Evolutionary conservation across 441 rosid genomes (phyloP).

Genomic region (Mallotus repandus): DNA sequence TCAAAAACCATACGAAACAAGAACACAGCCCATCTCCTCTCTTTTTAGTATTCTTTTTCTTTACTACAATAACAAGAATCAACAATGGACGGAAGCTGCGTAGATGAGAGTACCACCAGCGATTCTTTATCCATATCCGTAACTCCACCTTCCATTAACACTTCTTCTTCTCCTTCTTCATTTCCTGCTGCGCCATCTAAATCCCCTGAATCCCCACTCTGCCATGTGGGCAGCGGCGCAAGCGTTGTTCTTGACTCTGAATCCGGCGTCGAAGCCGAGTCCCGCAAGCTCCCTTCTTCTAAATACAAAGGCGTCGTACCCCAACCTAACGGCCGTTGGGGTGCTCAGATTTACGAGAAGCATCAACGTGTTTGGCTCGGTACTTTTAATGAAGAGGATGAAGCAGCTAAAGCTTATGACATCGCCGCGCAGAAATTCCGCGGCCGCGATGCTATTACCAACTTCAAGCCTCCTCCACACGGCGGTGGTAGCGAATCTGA

Average conservation of each 20-base stretch:
- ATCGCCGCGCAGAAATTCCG: conserved; percentile 85
- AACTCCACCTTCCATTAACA: conserved; percentile 10
- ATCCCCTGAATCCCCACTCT: conserved; percentile 41
- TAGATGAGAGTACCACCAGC: conserved; percentile 61
- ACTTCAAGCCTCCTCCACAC: conserved; percentile 43
- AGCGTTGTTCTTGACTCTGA: conserved; percentile 71
- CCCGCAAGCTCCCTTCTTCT: conserved; percentile 87
- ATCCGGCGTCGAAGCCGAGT: conserved; percentile 78
- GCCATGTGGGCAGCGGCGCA: conserved; percentile 69
- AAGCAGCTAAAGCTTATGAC: conserved; percentile 81
- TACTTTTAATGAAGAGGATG: conserved; percentile 83
- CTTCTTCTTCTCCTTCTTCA: background rate
- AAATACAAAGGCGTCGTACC: conserved; percentile 95
- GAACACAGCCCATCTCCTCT: background rate
- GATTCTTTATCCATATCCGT: conserved; percentile 40
- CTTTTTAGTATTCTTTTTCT: too few species aligned
- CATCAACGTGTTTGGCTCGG: conserved; percentile 97
- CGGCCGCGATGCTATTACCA: conserved; percentile 81
- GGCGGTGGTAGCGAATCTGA: too few species aligned
- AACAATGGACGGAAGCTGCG: conserved; percentile 63
- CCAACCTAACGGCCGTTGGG: conserved; percentile 98
- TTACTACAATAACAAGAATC: background rate
- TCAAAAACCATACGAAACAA: background rate
- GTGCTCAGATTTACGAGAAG: conserved; percentile 97
- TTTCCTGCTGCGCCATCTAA: conserved; percentile 20